Evolutionary conservation across 176 grass and related monocot species (phyloP).

Genomic region (Carex cristatella): DNA sequence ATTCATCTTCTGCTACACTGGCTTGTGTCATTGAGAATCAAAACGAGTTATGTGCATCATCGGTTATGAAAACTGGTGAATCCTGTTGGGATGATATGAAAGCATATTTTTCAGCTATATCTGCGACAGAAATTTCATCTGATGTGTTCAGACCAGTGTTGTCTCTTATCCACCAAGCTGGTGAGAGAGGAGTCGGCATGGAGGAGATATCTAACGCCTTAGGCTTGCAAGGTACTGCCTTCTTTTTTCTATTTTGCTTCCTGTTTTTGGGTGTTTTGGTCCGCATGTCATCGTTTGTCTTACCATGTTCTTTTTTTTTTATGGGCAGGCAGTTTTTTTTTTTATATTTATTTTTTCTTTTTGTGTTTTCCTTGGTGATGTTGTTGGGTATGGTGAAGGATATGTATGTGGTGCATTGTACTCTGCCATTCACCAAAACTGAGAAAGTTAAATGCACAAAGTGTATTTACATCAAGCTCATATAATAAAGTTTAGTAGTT

Average conservation of each 20-base stretch:
- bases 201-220: slow-evolving; percentile 53
- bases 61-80: slow-evolving; percentile 28
- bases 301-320: slow-evolving; percentile 1
- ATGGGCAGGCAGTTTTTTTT: not conserved
- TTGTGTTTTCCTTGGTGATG: not conserved
- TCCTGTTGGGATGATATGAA: slow-evolving; percentile 71
- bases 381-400: slow-evolving; percentile 3
- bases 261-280: slow-evolving; percentile 18
- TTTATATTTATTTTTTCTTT: not conserved
- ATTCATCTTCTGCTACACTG: slow-evolving; percentile 23
- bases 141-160: slow-evolving; percentile 60
- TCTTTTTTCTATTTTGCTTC: slow-evolving; percentile 19
- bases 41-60: slow-evolving; percentile 22
- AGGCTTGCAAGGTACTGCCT: slow-evolving; percentile 39
- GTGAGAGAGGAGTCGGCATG: slow-evolving; percentile 63
- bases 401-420: slow-evolving; percentile 8
- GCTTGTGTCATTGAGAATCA: slow-evolving; percentile 24
- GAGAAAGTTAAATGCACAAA: not conserved
- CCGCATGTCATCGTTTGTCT: not conserved
- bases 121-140: slow-evolving; percentile 43
- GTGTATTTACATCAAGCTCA: not conserved
- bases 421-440: not conserved
- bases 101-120: slow-evolving; percentile 40
- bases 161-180: slow-evolving; percentile 54
- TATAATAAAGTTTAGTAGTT: not conserved